Evolutionary conservation across 2,329 filamentous ascomycete genomes (phyloP).

Genomic region (Sporothrix luriei): DNA sequence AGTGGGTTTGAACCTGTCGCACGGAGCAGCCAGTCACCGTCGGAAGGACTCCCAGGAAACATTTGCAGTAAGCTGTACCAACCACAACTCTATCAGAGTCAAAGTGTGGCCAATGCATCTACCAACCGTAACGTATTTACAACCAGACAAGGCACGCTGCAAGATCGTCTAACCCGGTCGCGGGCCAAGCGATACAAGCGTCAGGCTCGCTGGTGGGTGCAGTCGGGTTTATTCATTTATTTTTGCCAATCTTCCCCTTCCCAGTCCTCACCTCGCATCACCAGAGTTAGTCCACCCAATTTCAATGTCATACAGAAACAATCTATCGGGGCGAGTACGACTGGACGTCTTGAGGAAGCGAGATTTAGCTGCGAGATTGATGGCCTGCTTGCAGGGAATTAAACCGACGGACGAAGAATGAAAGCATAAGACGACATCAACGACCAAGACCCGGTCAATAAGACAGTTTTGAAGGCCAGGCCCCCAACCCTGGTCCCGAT

Average conservation of each 20-base stretch:
- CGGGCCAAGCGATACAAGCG: conserved; percentile 11
- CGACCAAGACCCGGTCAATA: neutral
- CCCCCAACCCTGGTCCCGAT: neutral
- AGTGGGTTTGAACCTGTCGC: neutral
- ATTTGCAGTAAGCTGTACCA: neutral
- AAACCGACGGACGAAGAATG: neutral
- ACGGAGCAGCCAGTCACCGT: neutral
- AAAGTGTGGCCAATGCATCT: neutral
- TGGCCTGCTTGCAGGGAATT: neutral
- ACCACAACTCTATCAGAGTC: no score
- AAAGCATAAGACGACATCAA: neutral
- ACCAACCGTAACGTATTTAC: neutral
- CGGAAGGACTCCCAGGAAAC: neutral
- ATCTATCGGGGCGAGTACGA: neutral
- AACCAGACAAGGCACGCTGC: conserved; percentile 1
- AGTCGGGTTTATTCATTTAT: neutral
- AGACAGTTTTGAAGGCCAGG: neutral
- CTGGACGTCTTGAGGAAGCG: neutral
- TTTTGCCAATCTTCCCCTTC: neutral
- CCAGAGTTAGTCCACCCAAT: neutral
- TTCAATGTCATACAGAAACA: conserved; percentile 2
- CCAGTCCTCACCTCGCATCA: neutral
- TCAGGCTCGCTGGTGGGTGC: conserved; percentile 1
- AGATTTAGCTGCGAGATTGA: conserved; percentile 17
- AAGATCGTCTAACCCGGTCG: conserved; percentile 21